phyloP scores from a whole-genome alignment of 805 yeast species.

The Dipodascus geniculatus region DNA sequence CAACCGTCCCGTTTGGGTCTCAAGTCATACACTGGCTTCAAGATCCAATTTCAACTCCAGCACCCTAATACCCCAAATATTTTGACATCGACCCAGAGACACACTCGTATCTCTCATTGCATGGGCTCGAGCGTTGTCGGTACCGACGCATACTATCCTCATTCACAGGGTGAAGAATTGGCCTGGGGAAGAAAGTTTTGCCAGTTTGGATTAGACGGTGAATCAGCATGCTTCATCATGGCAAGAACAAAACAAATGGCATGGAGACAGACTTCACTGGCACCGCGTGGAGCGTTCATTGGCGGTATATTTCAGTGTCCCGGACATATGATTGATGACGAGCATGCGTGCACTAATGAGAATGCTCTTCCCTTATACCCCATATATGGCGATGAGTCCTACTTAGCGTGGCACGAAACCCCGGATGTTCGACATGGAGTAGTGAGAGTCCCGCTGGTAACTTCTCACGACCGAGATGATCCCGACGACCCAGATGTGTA shows the following conservation, averaged over 20 bases:
- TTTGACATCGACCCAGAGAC: slow-evolving; percentile 2
- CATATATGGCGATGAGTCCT: slow-evolving; percentile 12
- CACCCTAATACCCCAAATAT: background rate
- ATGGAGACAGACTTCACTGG: slow-evolving; percentile 3
- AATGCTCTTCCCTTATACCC: slow-evolving; percentile 14
- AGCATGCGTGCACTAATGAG: slow-evolving; percentile 7
- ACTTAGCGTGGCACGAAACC: slow-evolving; percentile 10
- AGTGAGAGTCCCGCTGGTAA: slow-evolving; percentile 9
- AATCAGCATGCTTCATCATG: slow-evolving; percentile 12
- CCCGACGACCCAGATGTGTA: background rate
- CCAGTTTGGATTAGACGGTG: slow-evolving; percentile 3
- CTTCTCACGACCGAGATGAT: slow-evolving; percentile 5
- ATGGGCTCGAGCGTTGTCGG: slow-evolving; percentile 5
- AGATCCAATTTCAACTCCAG: slow-evolving; percentile 14
- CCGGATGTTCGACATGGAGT: slow-evolving; percentile 10
- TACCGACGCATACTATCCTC: slow-evolving; percentile 13
- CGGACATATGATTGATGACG: slow-evolving; percentile 8
- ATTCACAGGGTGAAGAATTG: slow-evolving; percentile 4
- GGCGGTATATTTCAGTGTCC: slow-evolving; percentile 18
- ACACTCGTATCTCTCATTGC: slow-evolving; percentile 12
- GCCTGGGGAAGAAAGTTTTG: slow-evolving; percentile 16
- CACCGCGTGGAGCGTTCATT: slow-evolving; percentile 12
- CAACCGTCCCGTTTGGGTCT: slow-evolving; percentile 10
- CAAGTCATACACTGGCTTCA: slow-evolving; percentile 13
- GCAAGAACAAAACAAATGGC: slow-evolving; percentile 13